Evolutionary conservation across 2,329 filamentous ascomycete genomes (phyloP).

Genomic region (Fusarium pininemorale): DNA sequence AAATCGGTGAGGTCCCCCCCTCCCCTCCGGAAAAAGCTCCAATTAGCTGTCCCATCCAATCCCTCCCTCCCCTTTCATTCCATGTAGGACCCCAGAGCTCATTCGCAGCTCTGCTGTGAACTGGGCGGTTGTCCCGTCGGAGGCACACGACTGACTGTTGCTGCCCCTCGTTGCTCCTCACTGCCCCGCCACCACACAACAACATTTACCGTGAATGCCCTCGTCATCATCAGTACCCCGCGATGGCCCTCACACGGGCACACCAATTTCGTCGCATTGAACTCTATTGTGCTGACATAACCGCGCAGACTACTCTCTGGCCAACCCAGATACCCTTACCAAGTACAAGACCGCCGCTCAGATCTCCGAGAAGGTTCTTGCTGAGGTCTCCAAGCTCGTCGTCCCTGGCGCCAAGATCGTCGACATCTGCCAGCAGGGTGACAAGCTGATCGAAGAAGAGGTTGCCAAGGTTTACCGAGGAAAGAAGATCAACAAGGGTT

Average conservation of each 20-base stretch:
- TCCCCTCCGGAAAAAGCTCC: not conserved
- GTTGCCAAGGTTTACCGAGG: conserved; percentile 96
- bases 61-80: not conserved
- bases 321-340: conserved; percentile 93
- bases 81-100: not conserved
- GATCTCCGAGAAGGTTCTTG: conserved; percentile 96
- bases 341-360: conserved; percentile 98
- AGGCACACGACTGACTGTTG: conserved; percentile 11
- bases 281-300: conserved; percentile 7
- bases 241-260: conserved; percentile 11
- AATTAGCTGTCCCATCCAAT: not conserved
- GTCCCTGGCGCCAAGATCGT: conserved; percentile 91
- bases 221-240: conserved; percentile 37
- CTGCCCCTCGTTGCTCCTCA: conserved; percentile 39
- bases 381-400: conserved; percentile 78
- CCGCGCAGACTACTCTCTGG: conserved; percentile 84
- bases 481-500: conserved; percentile 95
- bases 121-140: conserved; percentile 1
- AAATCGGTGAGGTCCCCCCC: conserved; percentile 50
- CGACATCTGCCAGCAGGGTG: conserved; percentile 92
- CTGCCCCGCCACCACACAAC: conserved; percentile 42
- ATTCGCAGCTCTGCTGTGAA: conserved; percentile 1
- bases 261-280: not conserved
- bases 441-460: conserved; percentile 94
- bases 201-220: conserved; percentile 35